Conservation (phyloP, 1,284 basidiomycete genomes). For the Sporisorium sorghi region DNA sequence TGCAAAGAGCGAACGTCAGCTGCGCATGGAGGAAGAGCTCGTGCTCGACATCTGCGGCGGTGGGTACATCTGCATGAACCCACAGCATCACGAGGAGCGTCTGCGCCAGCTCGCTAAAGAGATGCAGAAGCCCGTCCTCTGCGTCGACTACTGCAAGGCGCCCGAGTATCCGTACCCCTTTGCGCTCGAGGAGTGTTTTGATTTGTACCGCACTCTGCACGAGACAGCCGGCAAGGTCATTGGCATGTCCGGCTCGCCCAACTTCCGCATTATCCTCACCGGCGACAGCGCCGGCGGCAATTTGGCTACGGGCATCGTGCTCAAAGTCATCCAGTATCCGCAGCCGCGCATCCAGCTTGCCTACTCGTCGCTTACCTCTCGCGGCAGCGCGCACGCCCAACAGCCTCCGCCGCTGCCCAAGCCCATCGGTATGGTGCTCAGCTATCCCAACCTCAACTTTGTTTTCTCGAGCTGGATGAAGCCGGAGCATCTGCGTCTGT, state of each 20-base stretch:
- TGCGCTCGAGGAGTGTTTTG: conserved; percentile 93
- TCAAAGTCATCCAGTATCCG: conserved; percentile 64
- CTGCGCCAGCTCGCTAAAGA: conserved; percentile 84
- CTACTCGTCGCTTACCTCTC: conserved; percentile 31
- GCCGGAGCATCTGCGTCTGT: conserved; percentile 81
- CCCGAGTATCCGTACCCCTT: conserved; percentile 74
- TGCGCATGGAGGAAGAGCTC: conserved; percentile 70
- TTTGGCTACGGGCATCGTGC: conserved; percentile 50
- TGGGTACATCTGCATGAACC: conserved; percentile 89
- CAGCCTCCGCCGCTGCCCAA: conserved; percentile 70
- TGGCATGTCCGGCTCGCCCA: conserved; percentile 75
- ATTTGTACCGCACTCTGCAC: conserved; percentile 83
- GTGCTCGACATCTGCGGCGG: conserved; percentile 86
- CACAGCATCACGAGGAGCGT: conserved; percentile 92
- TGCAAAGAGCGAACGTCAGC: conserved; percentile 77
- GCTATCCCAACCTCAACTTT: conserved; percentile 84
- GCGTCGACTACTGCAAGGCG: conserved; percentile 94
- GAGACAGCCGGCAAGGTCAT: conserved; percentile 83
- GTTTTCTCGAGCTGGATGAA: conserved; percentile 95
- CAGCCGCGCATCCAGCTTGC: conserved; percentile 60
- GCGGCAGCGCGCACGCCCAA: conserved; percentile 8
- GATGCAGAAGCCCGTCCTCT: conserved; percentile 83
- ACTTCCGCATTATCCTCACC: conserved; percentile 57
- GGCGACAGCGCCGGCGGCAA: conserved; percentile 65
- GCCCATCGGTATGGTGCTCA: conserved; percentile 83